phyloP scores from a whole-genome alignment of 75 land plant species.

The Ceratopteris richardii region DNA sequence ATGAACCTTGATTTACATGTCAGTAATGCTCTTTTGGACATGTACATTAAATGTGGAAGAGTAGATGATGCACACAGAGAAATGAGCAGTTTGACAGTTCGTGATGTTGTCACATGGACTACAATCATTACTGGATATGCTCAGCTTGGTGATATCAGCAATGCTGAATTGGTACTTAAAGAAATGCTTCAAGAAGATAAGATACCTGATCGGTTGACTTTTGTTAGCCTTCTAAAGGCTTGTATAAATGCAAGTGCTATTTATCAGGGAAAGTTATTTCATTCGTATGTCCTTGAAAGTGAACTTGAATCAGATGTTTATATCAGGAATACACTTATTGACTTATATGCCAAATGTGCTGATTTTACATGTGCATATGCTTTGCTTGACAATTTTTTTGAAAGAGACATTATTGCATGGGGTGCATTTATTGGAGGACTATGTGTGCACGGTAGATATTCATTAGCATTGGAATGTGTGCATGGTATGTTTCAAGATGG shows the following conservation, averaged over 20 bases:
- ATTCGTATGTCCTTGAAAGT: conserved; percentile 27
- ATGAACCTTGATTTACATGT: conserved; percentile 14
- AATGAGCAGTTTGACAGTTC: conserved; percentile 20
- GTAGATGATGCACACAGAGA: conserved; percentile 28
- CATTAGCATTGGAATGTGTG: conserved; percentile 42
- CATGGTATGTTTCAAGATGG: conserved; percentile 49
- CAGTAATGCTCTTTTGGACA: conserved; percentile 40
- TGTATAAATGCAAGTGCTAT: conserved; percentile 13
- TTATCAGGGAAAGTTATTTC: conserved; percentile 28
- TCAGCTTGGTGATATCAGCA: conserved; percentile 12
- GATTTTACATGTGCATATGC: conserved; percentile 33
- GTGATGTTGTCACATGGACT: conserved; percentile 53
- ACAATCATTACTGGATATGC: conserved; percentile 37
- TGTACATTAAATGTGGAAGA: conserved; percentile 51
- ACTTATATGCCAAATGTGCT: conserved; percentile 68
- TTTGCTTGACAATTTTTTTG: conserved; percentile 26
- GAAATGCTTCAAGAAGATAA: conserved; percentile 34
- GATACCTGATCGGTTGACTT: conserved; percentile 22
- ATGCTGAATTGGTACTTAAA: conserved; percentile 20
- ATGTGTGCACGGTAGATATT: conserved; percentile 33
- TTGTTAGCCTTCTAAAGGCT: conserved; percentile 38
- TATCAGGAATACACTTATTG: conserved; percentile 44
- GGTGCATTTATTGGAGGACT: conserved; percentile 59
- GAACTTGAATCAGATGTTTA: conserved; percentile 34
- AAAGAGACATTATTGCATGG: conserved; percentile 47